phyloP scores from a whole-genome alignment of 768 basidiomycete species.

The Suillus lakei region DNA sequence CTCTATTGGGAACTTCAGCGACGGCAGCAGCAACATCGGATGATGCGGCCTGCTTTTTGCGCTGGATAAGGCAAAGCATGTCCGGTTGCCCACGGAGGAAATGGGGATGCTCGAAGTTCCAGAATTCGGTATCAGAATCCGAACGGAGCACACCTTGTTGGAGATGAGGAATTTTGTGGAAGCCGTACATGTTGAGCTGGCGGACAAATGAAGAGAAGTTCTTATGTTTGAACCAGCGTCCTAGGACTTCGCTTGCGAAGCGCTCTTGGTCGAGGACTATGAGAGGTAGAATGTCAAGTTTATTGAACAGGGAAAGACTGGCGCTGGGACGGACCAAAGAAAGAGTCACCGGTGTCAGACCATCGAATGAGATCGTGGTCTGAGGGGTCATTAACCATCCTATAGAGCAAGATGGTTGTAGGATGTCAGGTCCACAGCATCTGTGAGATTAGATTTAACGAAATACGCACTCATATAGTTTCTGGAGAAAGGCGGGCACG shows the following conservation, averaged over 20 bases:
- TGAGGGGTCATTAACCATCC: constrained; percentile 89
- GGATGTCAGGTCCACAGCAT: constrained; percentile 15
- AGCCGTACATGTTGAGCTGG: constrained; percentile 96
- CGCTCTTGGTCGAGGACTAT: constrained; percentile 90
- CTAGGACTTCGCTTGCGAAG: constrained; percentile 87
- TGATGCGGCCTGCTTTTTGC: constrained; percentile 65
- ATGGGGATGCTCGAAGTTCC: constrained; percentile 91
- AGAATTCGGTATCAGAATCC: constrained; percentile 80
- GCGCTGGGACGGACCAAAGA: constrained; percentile 66
- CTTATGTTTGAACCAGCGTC: constrained; percentile 96
- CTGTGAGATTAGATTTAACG: constrained; percentile 17
- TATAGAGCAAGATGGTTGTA: constrained; percentile 34
- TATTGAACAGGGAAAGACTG: constrained; percentile 8
- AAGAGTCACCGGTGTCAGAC: constrained; percentile 90
- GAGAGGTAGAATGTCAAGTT: neutral
- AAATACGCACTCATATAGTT: constrained; percentile 81
- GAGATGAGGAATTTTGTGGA: constrained; percentile 95
- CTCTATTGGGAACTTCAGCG: constrained; percentile 17
- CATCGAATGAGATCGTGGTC: constrained; percentile 89
- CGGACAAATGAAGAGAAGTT: constrained; percentile 96
- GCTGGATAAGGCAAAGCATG: constrained; percentile 82
- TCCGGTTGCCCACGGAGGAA: constrained; percentile 91
- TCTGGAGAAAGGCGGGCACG: constrained; percentile 89
- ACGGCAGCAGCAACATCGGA: constrained; percentile 36
- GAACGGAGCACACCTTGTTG: constrained; percentile 91